A percentile compares a stretch with the other conserved stretches of the same genome.
These are phyloP conservation scores for Acer saccharum DNA, from an alignment of 345 rosid genomes.

Conservation along the genomic window DNA sequence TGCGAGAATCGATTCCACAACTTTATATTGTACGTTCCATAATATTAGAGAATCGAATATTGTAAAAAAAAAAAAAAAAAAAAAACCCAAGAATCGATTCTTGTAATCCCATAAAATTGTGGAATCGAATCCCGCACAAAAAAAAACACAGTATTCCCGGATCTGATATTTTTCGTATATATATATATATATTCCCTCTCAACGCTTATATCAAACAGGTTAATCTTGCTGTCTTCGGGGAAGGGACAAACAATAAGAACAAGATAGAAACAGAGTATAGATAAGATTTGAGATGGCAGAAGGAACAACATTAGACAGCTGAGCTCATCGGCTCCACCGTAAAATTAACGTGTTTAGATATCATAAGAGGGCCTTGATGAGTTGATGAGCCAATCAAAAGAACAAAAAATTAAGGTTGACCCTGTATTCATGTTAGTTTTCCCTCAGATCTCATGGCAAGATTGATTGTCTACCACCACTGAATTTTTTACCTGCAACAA, in stretches of 20 bases:
- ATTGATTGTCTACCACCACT: not conserved
- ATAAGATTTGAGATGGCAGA: not conserved
- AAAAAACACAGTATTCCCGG: no score
- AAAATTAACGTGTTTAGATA: not conserved
- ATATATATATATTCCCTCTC: not conserved
- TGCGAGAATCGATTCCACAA: no score
- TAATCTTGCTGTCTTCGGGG: not conserved
- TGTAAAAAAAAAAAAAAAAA: no score
- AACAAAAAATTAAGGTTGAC: not conserved
- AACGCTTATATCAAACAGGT: not conserved
- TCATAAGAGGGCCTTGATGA: not conserved
- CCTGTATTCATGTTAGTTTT: not conserved
- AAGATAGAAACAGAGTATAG: not conserved
- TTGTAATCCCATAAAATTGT: no score
- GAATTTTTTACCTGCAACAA: conserved; percentile 5
- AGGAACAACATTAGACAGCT: not conserved
- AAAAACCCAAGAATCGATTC: no score
- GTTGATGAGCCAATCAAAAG: not conserved
- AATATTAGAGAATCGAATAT: no score
- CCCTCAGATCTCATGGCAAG: not conserved
- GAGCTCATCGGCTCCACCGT: not conserved
- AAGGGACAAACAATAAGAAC: not conserved
- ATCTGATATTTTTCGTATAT: no score
- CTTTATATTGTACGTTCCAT: no score
- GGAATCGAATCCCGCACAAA: no score